phyloP scores from a whole-genome alignment of 1,284 basidiomycete species.

The Melampsora americana region DNA sequence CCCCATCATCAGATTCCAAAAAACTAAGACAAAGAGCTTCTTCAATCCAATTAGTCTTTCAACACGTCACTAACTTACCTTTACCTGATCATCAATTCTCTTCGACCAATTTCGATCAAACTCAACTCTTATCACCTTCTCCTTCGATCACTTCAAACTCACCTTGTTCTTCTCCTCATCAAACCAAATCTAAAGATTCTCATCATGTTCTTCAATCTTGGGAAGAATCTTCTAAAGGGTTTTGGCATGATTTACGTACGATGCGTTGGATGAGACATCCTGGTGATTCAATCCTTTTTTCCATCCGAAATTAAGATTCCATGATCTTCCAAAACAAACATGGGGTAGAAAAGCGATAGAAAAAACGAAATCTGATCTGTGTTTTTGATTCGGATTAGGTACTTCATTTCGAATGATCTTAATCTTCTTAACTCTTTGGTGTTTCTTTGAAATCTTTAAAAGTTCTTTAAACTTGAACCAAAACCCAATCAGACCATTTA shows the following conservation, averaged over 20 bases:
- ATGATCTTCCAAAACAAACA: too few species aligned
- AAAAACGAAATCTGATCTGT: too few species aligned
- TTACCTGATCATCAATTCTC: slow-evolving; percentile 29
- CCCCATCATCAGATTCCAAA: not conserved
- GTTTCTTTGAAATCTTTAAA: slow-evolving; percentile 47
- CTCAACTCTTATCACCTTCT: not conserved
- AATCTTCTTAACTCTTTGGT: slow-evolving; percentile 41
- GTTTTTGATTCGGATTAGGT: too few species aligned
- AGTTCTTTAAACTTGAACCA: slow-evolving; percentile 59
- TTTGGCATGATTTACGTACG: slow-evolving; percentile 60
- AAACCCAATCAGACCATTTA: slow-evolving; percentile 73
- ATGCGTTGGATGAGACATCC: slow-evolving; percentile 73
- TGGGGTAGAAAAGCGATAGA: too few species aligned
- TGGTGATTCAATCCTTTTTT: too few species aligned
- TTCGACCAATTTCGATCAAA: slow-evolving; percentile 36
- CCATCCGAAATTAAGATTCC: too few species aligned
- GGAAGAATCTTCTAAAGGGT: slow-evolving; percentile 52
- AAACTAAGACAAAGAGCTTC: slow-evolving; percentile 17
- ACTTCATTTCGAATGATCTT: slow-evolving; percentile 46
- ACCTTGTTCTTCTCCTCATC: not conserved
- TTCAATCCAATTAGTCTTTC: slow-evolving; percentile 30
- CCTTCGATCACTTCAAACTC: not conserved
- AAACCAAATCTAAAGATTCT: not conserved
- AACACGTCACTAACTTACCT: slow-evolving; percentile 40
- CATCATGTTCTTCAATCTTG: slow-evolving; percentile 2